Conservation (phyloP, 345 rosid genomes). For the Arabidopsis arenosa region DNA sequence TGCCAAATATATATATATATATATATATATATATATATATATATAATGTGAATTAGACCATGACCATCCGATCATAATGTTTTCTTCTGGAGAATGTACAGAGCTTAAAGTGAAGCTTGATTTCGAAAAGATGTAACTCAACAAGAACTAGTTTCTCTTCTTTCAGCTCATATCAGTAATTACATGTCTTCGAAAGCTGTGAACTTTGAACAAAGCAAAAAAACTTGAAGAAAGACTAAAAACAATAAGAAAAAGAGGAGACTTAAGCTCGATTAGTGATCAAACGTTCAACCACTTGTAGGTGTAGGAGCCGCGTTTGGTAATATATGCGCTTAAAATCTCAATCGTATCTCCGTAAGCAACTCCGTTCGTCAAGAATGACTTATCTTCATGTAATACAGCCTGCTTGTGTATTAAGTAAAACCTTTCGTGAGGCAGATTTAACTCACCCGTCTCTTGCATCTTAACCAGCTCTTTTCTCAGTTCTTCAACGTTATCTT, state of each 20-base stretch:
- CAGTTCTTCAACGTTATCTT: conserved; percentile 64
- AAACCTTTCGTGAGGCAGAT: conserved; percentile 66
- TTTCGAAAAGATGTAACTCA: neutral
- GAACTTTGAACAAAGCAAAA: neutral
- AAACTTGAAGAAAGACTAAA: neutral
- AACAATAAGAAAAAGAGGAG: neutral
- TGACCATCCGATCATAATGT: neutral
- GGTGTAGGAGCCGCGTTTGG: neutral
- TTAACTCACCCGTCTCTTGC: conserved; percentile 49
- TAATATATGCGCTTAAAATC: neutral
- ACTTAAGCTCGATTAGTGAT: neutral
- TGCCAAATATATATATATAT: no score
- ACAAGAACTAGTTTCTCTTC: neutral
- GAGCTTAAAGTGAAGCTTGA: neutral
- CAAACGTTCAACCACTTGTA: neutral
- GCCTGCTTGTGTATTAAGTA: conserved; percentile 65
- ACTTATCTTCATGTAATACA: neutral
- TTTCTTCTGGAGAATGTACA: neutral
- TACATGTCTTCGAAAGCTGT: conserved; percentile 1
- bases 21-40: no score
- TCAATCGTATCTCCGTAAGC: neutral
- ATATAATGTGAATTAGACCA: neutral
- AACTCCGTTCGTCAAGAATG: neutral
- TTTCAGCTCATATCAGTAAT: neutral
- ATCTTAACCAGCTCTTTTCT: conserved; percentile 66